These are phyloP conservation scores for Torulaspora franciscae DNA, from an alignment of 805 yeast genomes.

Conservation along the genomic window DNA sequence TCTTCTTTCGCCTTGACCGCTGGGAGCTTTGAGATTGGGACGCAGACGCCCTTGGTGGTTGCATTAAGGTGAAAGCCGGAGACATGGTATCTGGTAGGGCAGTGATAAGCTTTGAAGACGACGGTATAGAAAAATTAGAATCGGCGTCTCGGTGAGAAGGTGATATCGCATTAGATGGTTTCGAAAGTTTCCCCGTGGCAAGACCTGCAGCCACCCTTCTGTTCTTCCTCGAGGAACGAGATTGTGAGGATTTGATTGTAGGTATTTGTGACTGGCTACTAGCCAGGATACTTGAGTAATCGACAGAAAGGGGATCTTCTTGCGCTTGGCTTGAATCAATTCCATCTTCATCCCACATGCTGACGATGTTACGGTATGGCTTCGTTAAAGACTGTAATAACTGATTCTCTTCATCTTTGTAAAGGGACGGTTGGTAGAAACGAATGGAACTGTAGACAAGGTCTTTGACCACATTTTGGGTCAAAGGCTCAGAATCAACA, in stretches of 20 bases:
- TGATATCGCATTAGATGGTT: neutral
- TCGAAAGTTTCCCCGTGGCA: conserved; percentile 3
- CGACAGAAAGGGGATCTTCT: neutral
- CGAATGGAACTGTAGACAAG: conserved; percentile 17
- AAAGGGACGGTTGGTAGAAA: conserved; percentile 12
- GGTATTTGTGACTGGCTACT: conserved; percentile 31
- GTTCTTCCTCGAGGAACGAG: conserved; percentile 3
- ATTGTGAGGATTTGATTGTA: conserved; percentile 30
- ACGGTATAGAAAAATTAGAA: conserved; percentile 4
- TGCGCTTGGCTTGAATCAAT: conserved; percentile 17
- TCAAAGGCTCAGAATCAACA: conserved; percentile 15
- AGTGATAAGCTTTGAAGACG: conserved; percentile 9
- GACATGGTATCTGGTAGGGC: conserved; percentile 30
- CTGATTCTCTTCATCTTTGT: conserved; percentile 5
- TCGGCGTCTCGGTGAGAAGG: conserved; percentile 3
- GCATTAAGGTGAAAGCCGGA: conserved; percentile 34
- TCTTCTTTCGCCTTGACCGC: conserved; percentile 32
- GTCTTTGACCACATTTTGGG: conserved; percentile 20
- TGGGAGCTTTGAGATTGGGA: conserved; percentile 22
- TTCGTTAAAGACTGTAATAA: conserved; percentile 12
- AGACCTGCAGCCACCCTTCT: conserved; percentile 4
- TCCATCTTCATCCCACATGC: conserved; percentile 26
- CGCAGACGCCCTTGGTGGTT: conserved; percentile 15
- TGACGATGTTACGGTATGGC: conserved; percentile 19
- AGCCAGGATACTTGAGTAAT: conserved; percentile 1